These are phyloP conservation scores for Pleurotus djamor DNA, from an alignment of 768 basidiomycete species.

Conservation along the genomic window DNA sequence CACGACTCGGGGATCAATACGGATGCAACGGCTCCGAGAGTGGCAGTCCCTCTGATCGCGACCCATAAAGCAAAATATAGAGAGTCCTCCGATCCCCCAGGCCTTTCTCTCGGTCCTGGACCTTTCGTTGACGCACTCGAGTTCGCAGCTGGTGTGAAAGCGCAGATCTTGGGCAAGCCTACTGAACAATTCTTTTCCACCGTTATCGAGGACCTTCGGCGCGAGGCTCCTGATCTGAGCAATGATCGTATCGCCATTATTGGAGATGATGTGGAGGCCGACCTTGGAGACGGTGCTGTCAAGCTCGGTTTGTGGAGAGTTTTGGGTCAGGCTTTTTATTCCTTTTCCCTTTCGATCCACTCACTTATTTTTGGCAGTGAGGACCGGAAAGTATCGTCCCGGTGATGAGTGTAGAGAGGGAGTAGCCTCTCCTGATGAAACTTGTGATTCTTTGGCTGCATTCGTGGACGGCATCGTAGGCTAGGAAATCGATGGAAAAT, in stretches of 20 bases:
- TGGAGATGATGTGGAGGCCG: conserved; percentile 66
- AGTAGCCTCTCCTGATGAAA: conserved; percentile 45
- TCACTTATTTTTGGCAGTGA: conserved; percentile 34
- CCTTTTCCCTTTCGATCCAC: not conserved
- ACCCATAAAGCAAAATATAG: conserved; percentile 60
- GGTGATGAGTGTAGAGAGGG: conserved; percentile 50
- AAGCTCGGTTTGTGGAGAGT: conserved; percentile 62
- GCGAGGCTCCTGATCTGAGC: conserved; percentile 6
- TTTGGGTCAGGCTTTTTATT: conserved; percentile 42
- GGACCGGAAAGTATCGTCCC: conserved; percentile 66
- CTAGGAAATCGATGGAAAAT: too few species aligned
- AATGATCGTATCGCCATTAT: conserved; percentile 46
- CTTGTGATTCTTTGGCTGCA: conserved; percentile 49
- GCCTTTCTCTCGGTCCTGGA: conserved; percentile 65
- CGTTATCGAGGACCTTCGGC: conserved; percentile 39
- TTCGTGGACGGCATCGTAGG: conserved; percentile 47
- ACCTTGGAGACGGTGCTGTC: conserved; percentile 60
- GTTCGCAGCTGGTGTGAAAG: conserved; percentile 41
- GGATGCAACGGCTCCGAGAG: not conserved
- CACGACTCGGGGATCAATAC: not conserved
- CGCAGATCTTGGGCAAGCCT: conserved; percentile 66
- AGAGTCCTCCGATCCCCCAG: conserved; percentile 36
- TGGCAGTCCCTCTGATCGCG: conserved; percentile 43
- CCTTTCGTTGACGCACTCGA: conserved; percentile 69
- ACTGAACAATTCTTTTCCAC: conserved; percentile 55